Percentiles rank a stretch among this genome's conserved stretches.
Conservation (phyloP, 1,139 yeast species). For the Yamadazyma taylorii region DNA sequence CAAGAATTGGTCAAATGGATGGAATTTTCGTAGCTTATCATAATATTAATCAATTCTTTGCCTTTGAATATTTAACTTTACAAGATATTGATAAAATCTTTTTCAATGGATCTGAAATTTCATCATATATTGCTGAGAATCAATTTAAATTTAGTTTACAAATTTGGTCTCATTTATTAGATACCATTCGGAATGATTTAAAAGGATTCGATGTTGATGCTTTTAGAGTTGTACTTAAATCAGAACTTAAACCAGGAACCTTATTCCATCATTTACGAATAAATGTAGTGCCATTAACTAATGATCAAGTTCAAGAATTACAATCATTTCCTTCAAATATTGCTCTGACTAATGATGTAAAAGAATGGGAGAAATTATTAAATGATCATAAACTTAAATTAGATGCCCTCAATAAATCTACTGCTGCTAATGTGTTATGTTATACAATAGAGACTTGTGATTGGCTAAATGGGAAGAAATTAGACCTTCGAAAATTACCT, state of each 20-base stretch:
- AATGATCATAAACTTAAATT: slow-evolving; percentile 5
- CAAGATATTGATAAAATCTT: slow-evolving; percentile 60
- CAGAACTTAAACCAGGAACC: slow-evolving; percentile 8
- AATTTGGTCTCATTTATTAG: slow-evolving; percentile 56
- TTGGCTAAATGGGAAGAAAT: slow-evolving; percentile 6
- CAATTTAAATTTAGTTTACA: slow-evolving; percentile 69
- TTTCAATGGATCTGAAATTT: slow-evolving; percentile 18
- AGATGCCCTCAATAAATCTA: slow-evolving; percentile 10
- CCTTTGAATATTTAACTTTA: slow-evolving; percentile 85
- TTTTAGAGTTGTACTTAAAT: slow-evolving; percentile 30
- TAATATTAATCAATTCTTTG: slow-evolving; percentile 76
- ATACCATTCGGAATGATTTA: slow-evolving; percentile 32
- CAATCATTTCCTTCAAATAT: slow-evolving; percentile 22
- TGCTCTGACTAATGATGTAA: slow-evolving; percentile 1
- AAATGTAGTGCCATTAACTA: slow-evolving; percentile 34
- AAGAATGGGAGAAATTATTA: slow-evolving; percentile 1
- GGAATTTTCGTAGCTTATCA: slow-evolving; percentile 94
- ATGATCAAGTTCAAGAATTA: slow-evolving; percentile 23
- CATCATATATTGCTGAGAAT: slow-evolving; percentile 61
- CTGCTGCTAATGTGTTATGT: slow-evolving; percentile 7
- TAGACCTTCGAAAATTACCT: slow-evolving; percentile 10
- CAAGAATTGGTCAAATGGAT: slow-evolving; percentile 95
- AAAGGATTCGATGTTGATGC: slow-evolving; percentile 10
- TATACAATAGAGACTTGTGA: slow-evolving; percentile 10
- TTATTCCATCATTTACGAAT: slow-evolving; percentile 23